Conservation (phyloP, 1,284 basidiomycete species). For the Papiliotrema laurentii region DNA sequence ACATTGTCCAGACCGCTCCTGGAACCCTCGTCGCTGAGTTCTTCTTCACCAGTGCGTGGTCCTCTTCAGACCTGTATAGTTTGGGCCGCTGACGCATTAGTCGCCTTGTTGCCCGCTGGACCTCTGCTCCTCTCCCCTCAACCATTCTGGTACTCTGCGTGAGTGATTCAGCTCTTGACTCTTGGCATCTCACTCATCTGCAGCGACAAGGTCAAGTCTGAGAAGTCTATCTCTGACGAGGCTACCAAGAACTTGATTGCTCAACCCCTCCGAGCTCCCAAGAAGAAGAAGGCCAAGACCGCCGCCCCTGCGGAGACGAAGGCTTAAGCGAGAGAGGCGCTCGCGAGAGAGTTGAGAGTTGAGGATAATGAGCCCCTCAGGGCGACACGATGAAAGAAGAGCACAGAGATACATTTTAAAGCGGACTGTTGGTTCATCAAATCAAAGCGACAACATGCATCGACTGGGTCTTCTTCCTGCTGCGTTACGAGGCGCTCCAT, state of each 20-base stretch:
- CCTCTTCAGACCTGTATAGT: neutral
- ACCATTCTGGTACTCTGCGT: slow-evolving; percentile 87
- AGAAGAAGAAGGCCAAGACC: slow-evolving; percentile 87
- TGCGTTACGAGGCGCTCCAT: no score
- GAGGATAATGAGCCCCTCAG: neutral
- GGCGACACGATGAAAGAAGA: neutral
- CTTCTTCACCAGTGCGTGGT: slow-evolving; percentile 69
- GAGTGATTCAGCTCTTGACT: slow-evolving; percentile 13
- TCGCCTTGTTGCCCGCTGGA: slow-evolving; percentile 79
- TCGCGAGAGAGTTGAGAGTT: neutral
- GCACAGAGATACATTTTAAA: neutral
- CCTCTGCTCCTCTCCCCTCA: slow-evolving; percentile 79
- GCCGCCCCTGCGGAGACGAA: slow-evolving; percentile 48
- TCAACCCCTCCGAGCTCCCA: slow-evolving; percentile 77
- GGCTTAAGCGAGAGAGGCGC: slow-evolving; percentile 2
- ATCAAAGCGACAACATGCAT: no score
- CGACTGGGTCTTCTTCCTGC: no score
- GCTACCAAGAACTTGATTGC: slow-evolving; percentile 73
- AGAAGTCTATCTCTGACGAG: slow-evolving; percentile 82
- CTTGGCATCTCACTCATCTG: slow-evolving; percentile 2
- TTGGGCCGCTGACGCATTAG: slow-evolving; percentile 51
- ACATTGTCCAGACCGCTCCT: slow-evolving; percentile 62
- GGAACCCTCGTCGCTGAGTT: slow-evolving; percentile 82
- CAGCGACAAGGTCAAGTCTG: slow-evolving; percentile 71
- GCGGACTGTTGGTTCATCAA: no score